phyloP scores from a whole-genome alignment of 257 asterid species.

The Gentiana straminea region DNA sequence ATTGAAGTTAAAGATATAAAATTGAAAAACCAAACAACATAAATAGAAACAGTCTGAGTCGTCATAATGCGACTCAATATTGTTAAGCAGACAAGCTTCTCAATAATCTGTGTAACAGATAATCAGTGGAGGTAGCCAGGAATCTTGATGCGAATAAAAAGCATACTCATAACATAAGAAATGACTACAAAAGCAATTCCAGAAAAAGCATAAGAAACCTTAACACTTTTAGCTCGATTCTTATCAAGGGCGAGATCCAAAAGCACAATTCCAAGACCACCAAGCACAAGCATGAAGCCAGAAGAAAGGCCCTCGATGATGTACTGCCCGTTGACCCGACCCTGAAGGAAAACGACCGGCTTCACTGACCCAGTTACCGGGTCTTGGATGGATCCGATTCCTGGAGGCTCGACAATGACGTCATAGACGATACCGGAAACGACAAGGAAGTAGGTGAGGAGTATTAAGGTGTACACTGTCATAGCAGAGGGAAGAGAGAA shows the following conservation, averaged over 20 bases:
- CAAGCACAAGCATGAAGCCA: conserved; percentile 93
- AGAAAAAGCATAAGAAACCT: conserved; percentile 68
- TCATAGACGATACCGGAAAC: conserved; percentile 93
- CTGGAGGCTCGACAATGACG: conserved; percentile 94
- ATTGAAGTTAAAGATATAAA: too few relatives aligned
- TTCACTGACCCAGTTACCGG: conserved; percentile 60
- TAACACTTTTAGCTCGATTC: conserved; percentile 74
- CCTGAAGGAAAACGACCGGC: conserved; percentile 81
- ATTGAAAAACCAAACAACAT: too few relatives aligned
- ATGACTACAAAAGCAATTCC: conserved; percentile 66
- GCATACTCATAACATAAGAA: conserved; percentile 86
- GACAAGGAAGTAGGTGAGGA: conserved; percentile 91
- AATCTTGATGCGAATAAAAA: conserved; percentile 87
- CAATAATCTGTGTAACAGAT: too few relatives aligned
- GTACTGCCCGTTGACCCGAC: conserved; percentile 94
- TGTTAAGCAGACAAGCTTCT: too few relatives aligned
- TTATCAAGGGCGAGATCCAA: conserved; percentile 77
- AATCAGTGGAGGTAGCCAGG: conserved; percentile 70
- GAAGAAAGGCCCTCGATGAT: conserved; percentile 86
- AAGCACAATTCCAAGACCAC: conserved; percentile 79
- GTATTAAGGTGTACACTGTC: conserved; percentile 79
- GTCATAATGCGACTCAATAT: too few relatives aligned
- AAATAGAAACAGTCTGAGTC: too few relatives aligned
- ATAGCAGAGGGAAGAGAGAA: conserved; percentile 87
- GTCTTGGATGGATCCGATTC: conserved; percentile 92